Percentiles rank a stretch among this genome's conserved stretches.
These are phyloP conservation scores for Coprinopsis sp. DNA, from an alignment of 768 basidiomycete genomes.

Conservation along the genomic window DNA sequence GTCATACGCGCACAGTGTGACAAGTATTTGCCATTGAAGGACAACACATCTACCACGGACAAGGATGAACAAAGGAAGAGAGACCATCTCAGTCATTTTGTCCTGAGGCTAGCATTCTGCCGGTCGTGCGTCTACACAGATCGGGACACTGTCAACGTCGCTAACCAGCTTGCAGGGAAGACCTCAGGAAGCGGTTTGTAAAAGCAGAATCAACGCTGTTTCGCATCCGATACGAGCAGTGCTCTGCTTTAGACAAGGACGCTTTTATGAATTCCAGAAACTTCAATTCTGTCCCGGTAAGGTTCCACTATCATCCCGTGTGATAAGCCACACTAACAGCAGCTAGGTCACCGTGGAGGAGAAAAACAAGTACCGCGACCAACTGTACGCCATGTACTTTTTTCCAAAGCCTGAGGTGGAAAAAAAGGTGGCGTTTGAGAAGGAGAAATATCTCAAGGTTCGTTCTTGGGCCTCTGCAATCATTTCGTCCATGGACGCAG, in stretches of 20 bases:
- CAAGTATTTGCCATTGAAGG: conserved; percentile 72
- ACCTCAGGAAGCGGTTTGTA: conserved; percentile 81
- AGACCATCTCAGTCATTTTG: conserved; percentile 92
- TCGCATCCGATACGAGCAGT: conserved; percentile 70
- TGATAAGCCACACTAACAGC: not conserved
- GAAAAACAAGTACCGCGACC: conserved; percentile 37
- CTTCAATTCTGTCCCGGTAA: conserved; percentile 63
- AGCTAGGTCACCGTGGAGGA: conserved; percentile 57
- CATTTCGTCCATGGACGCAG: not conserved
- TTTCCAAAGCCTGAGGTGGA: conserved; percentile 29
- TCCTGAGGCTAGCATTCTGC: conserved; percentile 91
- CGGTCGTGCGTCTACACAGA: conserved; percentile 94
- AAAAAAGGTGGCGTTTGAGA: conserved; percentile 30
- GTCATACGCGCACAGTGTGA: conserved; percentile 60
- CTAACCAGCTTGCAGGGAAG: conserved; percentile 56
- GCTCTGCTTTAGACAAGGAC: conserved; percentile 51
- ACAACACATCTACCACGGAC: conserved; percentile 43
- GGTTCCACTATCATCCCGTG: conserved; percentile 13
- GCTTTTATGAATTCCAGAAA: conserved; percentile 61
- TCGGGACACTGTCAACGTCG: too few species aligned
- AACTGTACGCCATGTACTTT: conserved; percentile 48
- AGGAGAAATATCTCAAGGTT: conserved; percentile 75
- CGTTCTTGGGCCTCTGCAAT: not conserved
- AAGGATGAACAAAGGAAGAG: conserved; percentile 63
- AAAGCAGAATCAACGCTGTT: conserved; percentile 88